These are phyloP conservation scores for Cytospora piceicola DNA, from an alignment of 2,329 filamentous ascomycete species.

Conservation along the genomic window DNA sequence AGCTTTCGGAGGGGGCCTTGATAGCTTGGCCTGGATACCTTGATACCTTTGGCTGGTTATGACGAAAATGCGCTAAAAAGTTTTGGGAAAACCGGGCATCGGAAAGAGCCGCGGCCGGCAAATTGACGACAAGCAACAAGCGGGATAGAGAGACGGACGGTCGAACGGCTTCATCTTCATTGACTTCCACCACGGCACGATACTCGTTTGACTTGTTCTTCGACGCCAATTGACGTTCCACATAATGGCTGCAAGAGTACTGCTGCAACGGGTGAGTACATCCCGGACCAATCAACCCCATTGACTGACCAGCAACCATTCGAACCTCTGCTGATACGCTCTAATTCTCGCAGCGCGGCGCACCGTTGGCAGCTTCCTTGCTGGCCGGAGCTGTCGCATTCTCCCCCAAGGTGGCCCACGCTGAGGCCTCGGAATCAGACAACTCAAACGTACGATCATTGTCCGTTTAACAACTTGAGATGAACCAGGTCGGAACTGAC, in stretches of 20 bases:
- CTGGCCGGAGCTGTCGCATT: conserved; percentile 54
- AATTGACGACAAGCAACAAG: conserved; percentile 12
- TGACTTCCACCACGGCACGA: conserved; percentile 24
- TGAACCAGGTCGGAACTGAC: conserved; percentile 24
- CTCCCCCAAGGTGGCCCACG: conserved; percentile 52
- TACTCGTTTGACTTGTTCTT: conserved; percentile 14
- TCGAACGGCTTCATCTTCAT: conserved; percentile 8
- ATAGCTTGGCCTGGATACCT: neutral
- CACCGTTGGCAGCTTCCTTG: conserved; percentile 58
- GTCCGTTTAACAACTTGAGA: neutral
- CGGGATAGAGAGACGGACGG: neutral
- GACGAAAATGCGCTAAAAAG: conserved; percentile 25
- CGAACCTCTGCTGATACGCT: conserved; percentile 34
- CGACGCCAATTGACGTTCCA: conserved; percentile 51
- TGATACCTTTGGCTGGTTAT: neutral
- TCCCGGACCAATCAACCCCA: conserved; percentile 2
- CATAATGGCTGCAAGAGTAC: conserved; percentile 64
- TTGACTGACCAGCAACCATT: conserved; percentile 23
- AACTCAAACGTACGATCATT: conserved; percentile 19
- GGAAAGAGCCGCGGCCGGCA: conserved; percentile 31
- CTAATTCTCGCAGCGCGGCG: conserved; percentile 50
- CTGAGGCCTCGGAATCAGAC: conserved; percentile 51
- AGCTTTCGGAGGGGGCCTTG: neutral
- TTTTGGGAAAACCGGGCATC: conserved; percentile 27
- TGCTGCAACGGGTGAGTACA: conserved; percentile 57